phyloP scores from a whole-genome alignment of 164 flowering plant genomes.

The Macadamia integrifolia region DNA sequence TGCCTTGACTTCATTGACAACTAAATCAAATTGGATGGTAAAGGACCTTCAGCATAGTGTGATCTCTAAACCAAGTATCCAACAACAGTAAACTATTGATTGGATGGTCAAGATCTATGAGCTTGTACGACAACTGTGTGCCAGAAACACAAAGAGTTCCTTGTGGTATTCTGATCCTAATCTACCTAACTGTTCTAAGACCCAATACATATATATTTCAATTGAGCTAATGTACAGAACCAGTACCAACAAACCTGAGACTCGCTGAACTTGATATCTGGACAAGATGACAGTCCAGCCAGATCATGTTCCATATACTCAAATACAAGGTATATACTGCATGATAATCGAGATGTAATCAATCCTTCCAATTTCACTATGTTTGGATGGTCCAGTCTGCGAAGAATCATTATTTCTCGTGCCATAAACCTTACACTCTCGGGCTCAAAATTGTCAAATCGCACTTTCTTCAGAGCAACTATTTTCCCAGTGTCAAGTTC shows the following conservation, averaged over 20 bases:
- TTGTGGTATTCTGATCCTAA: neutral
- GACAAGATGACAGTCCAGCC: constrained; percentile 62
- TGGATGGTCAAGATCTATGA: neutral
- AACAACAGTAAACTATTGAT: too few relatives aligned
- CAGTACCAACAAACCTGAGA: constrained; percentile 55
- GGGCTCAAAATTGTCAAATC: constrained; percentile 78
- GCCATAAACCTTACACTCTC: constrained; percentile 97
- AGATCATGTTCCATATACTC: constrained; percentile 99
- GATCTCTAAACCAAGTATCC: neutral
- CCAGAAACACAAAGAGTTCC: neutral
- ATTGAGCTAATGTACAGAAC: neutral
- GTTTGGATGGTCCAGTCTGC: constrained; percentile 85
- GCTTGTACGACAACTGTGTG: neutral
- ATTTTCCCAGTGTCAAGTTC: constrained; percentile 61
- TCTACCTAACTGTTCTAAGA: neutral
- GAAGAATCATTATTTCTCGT: constrained; percentile 79
- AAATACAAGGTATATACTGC: constrained; percentile 83
- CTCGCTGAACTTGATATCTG: constrained; percentile 72
- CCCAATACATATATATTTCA: neutral
- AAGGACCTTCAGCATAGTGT: neutral
- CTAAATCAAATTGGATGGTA: neutral
- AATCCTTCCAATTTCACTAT: constrained; percentile 80
- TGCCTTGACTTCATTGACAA: too few relatives aligned
- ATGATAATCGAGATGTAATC: constrained; percentile 66
- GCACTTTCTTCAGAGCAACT: constrained; percentile 83